Evolutionary conservation across 352 stramenopile genomes (phyloP).

Genomic region (Pythium diclinum): DNA sequence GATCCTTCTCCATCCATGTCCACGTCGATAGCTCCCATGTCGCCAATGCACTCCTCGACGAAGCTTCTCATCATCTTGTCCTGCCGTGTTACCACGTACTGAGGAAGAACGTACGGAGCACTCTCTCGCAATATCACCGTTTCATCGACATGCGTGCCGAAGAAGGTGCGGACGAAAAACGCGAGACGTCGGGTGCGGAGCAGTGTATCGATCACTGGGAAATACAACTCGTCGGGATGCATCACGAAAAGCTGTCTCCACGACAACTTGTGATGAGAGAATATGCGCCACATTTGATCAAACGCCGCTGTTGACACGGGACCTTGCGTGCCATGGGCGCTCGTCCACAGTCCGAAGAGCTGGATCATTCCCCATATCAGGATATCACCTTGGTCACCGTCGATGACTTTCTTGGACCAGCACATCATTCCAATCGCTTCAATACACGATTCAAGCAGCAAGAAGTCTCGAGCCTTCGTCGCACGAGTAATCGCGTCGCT

Average conservation of each 20-base stretch:
- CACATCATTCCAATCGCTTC: conserved; percentile 27
- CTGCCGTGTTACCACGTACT: conserved; percentile 31
- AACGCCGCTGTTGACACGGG: conserved; percentile 24
- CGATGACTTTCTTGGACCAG: conserved; percentile 9
- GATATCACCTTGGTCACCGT: conserved; percentile 13
- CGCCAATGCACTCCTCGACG: conserved; percentile 25
- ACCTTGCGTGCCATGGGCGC: conserved; percentile 17
- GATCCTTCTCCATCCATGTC: conserved; percentile 26
- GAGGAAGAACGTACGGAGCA: conserved; percentile 31
- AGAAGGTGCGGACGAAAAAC: conserved; percentile 33
- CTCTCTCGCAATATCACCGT: conserved; percentile 31
- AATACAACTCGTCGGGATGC: conserved; percentile 35
- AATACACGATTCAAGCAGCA: conserved; percentile 29
- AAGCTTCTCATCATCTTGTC: conserved; percentile 31
- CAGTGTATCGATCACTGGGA: conserved; percentile 32
- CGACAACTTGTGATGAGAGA: conserved; percentile 25
- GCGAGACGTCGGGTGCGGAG: conserved; percentile 20
- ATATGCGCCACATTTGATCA: conserved; percentile 31
- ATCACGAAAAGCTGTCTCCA: conserved; percentile 31
- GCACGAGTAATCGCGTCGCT: conserved; percentile 11
- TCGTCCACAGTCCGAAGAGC: conserved; percentile 34
- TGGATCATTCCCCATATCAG: conserved; percentile 36
- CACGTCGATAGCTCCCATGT: conserved; percentile 18
- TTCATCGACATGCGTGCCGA: conserved; percentile 27
- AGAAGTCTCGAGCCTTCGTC: conserved; percentile 21